Evolutionary conservation across 2,329 filamentous ascomycete genomes (phyloP).

Genomic region (Aspergillus sp.): DNA sequence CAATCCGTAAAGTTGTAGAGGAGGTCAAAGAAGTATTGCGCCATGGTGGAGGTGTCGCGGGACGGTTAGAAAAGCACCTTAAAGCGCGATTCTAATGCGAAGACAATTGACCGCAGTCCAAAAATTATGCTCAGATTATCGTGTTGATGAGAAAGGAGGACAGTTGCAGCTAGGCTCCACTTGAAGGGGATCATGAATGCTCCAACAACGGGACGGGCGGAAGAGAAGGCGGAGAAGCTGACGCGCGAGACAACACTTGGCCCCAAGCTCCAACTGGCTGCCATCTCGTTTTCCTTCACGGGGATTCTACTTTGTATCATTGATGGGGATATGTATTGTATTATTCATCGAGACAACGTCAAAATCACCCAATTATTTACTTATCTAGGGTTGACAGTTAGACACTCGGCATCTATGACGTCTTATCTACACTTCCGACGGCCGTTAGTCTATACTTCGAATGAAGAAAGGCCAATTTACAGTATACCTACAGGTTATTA

Average conservation of each 20-base stretch:
- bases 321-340: not conserved
- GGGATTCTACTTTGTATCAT: not conserved
- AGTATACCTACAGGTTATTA: too few species aligned
- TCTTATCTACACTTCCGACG: too few species aligned
- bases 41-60: slow-evolving; percentile 53
- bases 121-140: not conserved
- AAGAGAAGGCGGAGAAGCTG: slow-evolving; percentile 9
- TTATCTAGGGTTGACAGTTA: too few species aligned
- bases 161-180: not conserved
- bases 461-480: too few species aligned
- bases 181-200: not conserved
- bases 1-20: slow-evolving; percentile 92
- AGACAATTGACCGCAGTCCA: not conserved
- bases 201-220: slow-evolving; percentile 7
- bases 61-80: not conserved
- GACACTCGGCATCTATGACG: too few species aligned
- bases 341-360: not conserved
- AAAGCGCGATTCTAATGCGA: not conserved
- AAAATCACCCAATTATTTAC: too few species aligned
- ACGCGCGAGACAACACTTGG: slow-evolving; percentile 20
- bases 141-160: not conserved
- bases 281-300: not conserved
- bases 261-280: slow-evolving; percentile 36
- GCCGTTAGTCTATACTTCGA: too few species aligned
- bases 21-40: slow-evolving; percentile 81